A percentile compares a stretch with the other conserved stretches of the same genome.
These are phyloP conservation scores for Penicillium chermesinum DNA, from an alignment of 495 filamentous ascomycete genomes.

Conservation along the genomic window DNA sequence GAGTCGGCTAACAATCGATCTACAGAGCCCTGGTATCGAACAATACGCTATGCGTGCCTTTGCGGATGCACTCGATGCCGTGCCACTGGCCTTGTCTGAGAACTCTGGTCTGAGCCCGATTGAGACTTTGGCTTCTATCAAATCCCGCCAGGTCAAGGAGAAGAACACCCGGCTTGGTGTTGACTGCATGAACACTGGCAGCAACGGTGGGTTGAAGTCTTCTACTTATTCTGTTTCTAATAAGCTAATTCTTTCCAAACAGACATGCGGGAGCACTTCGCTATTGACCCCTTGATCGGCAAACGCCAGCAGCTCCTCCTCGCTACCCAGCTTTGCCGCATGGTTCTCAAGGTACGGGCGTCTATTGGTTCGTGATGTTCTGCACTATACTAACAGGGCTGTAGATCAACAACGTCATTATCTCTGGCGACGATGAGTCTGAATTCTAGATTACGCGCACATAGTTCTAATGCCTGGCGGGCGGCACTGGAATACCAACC, in stretches of 20 bases:
- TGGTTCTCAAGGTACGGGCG: slow-evolving; percentile 89
- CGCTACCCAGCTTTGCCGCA: slow-evolving; percentile 94
- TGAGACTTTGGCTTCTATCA: slow-evolving; percentile 88
- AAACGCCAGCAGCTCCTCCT: slow-evolving; percentile 95
- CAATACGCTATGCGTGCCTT: slow-evolving; percentile 99
- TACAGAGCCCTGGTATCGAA: slow-evolving; percentile 81
- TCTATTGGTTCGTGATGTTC: not conserved
- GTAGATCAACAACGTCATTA: slow-evolving; percentile 85
- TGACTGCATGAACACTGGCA: slow-evolving; percentile 94
- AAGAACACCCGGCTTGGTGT: slow-evolving; percentile 82
- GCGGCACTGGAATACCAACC: slow-evolving; percentile 7
- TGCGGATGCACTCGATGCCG: slow-evolving; percentile 85
- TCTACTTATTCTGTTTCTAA: not conserved
- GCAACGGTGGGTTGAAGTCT: slow-evolving; percentile 57
- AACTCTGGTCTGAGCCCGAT: slow-evolving; percentile 96
- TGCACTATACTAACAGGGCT: slow-evolving; percentile 16
- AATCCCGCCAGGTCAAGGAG: slow-evolving; percentile 91
- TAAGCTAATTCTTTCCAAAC: too few relatives aligned
- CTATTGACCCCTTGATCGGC: slow-evolving; percentile 95
- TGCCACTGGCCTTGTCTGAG: slow-evolving; percentile 95
- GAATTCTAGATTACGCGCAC: slow-evolving; percentile 64
- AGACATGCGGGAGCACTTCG: slow-evolving; percentile 96
- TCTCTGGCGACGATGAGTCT: slow-evolving; percentile 84
- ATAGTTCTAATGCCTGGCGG: slow-evolving; percentile 21
- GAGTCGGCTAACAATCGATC: slow-evolving; percentile 5